These are phyloP conservation scores for Yamadazyma sp. DNA, from an alignment of 1,139 yeast genomes.

Conservation along the genomic window DNA sequence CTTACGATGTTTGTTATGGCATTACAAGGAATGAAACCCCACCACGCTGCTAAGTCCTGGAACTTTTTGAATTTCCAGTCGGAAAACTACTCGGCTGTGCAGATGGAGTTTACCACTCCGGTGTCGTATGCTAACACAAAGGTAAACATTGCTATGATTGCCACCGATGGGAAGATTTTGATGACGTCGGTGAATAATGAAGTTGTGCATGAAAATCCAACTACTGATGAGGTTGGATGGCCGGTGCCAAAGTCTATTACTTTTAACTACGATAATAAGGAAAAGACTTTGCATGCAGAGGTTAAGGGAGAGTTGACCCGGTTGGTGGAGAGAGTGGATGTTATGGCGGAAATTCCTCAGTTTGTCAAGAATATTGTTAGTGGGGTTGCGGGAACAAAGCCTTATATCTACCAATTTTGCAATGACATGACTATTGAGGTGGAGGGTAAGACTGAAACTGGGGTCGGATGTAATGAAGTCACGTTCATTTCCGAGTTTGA, in stretches of 20 bases:
- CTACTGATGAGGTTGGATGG: conserved; percentile 86
- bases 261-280: conserved; percentile 44
- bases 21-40: conserved; percentile 99
- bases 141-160: conserved; percentile 76
- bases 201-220: conserved; percentile 59
- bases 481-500: conserved; percentile 62
- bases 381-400: conserved; percentile 94
- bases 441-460: conserved; percentile 48
- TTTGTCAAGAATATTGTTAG: conserved; percentile 91
- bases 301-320: conserved; percentile 56
- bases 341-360: conserved; percentile 94
- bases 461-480: conserved; percentile 78
- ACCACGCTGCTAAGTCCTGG: conserved; percentile 97
- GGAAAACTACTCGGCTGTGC: conserved; percentile 66
- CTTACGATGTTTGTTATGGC: conserved; percentile 92
- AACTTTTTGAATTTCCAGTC: conserved; percentile 91
- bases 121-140: conserved; percentile 79
- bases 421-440: conserved; percentile 49
- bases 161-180: conserved; percentile 62
- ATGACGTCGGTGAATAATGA: conserved; percentile 67
- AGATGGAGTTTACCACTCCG: conserved; percentile 97
- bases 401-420: conserved; percentile 89
- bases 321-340: conserved; percentile 88
- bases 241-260: conserved; percentile 72
- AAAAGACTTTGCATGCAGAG: conserved; percentile 35